Evolutionary conservation across 768 basidiomycete species (phyloP).

Genomic region (Termitomyces sp.): DNA sequence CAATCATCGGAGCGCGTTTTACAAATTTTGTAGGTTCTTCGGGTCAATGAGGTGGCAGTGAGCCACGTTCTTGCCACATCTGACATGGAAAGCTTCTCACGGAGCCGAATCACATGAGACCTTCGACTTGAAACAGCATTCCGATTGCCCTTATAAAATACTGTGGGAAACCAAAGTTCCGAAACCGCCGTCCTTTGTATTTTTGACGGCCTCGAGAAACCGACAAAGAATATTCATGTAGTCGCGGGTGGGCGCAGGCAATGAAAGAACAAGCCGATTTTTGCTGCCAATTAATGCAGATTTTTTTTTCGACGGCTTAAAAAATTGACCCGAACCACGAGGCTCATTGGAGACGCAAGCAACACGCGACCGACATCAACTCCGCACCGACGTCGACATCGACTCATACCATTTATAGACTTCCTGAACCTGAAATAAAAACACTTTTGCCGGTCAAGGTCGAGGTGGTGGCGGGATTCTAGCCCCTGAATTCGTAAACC

Average conservation of each 20-base stretch:
- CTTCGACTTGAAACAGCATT: not conserved
- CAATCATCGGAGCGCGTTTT: not conserved
- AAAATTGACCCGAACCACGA: constrained; percentile 1
- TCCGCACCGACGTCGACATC: constrained; percentile 4
- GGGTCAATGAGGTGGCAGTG: not conserved
- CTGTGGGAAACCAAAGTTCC: not conserved
- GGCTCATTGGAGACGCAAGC: not conserved
- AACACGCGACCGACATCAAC: not conserved
- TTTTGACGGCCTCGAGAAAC: not conserved
- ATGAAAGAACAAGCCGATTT: not conserved
- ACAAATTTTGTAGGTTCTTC: not conserved
- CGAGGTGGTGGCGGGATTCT: not conserved
- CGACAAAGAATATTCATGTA: constrained; percentile 1
- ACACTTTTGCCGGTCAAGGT: not conserved
- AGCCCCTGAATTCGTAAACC: not conserved
- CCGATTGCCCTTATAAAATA: not conserved
- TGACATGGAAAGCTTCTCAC: constrained; percentile 1
- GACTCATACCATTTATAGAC: not conserved
- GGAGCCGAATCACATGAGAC: constrained; percentile 2
- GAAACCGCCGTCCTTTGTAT: not conserved
- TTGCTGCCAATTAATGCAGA: not conserved
- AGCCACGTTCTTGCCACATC: constrained; percentile 3
- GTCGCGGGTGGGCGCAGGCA: not conserved
- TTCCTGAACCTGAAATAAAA: not conserved
- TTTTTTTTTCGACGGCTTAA: not conserved